phyloP scores from a whole-genome alignment of 805 yeast genomes.

The Saturnispora sanitii region DNA sequence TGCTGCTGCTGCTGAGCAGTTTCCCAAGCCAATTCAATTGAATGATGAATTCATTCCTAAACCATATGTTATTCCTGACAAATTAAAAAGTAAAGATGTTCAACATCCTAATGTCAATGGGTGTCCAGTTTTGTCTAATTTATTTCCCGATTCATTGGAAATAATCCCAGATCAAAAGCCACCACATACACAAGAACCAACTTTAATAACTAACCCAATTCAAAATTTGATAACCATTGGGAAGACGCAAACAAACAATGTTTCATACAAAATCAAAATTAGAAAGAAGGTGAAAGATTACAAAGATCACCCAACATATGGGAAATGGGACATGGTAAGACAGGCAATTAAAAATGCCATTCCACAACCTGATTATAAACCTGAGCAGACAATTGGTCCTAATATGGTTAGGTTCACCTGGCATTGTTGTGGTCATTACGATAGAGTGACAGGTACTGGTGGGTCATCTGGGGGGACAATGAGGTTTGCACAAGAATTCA shows the following conservation, averaged over 20 bases:
- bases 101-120: background rate
- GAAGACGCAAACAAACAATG: conserved; percentile 4
- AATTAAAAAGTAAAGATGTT: conserved; percentile 3
- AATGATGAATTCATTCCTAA: conserved; percentile 10
- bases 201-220: background rate
- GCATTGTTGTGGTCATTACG: conserved; percentile 83
- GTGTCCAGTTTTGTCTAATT: conserved; percentile 9
- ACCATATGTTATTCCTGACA: conserved; percentile 10
- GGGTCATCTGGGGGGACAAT: conserved; percentile 70
- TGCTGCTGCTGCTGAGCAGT: too few relatives aligned
- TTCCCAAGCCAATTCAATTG: background rate
- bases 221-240: background rate
- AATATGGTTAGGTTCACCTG: conserved; percentile 72
- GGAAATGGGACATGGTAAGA: conserved; percentile 27
- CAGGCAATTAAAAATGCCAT: conserved; percentile 29
- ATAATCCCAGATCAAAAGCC: background rate
- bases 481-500: conserved; percentile 42
- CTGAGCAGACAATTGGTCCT: conserved; percentile 65
- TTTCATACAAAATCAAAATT: conserved; percentile 23
- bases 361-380: conserved; percentile 37
- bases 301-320: conserved; percentile 18
- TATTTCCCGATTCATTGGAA: conserved; percentile 4
- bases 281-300: conserved; percentile 16
- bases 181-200: background rate
- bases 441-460: conserved; percentile 41